Conservation (phyloP, 202 grass and related monocot species). For the Digitaria exilis region DNA sequence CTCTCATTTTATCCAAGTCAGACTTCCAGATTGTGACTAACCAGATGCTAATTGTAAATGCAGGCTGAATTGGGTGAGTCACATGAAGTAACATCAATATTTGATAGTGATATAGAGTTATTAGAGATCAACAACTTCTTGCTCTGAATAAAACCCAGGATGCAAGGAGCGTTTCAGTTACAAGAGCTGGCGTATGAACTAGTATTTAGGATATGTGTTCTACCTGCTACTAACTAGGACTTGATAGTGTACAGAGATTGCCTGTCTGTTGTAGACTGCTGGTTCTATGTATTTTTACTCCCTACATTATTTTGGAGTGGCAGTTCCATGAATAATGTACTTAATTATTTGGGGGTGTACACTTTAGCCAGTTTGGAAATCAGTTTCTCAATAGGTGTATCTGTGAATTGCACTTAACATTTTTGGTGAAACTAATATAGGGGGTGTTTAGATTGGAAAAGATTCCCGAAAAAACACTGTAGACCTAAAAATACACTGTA, state of each 20-base stretch:
- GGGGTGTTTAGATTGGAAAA: no score
- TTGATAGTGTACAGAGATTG: conserved; percentile 21
- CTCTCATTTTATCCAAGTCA: background rate
- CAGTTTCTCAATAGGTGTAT: background rate
- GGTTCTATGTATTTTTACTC: conserved; percentile 15
- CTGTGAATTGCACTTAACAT: background rate
- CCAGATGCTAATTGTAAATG: conserved; percentile 32
- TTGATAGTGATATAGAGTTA: conserved; percentile 49
- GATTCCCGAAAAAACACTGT: no score
- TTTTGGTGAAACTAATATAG: background rate
- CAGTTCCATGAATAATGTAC: background rate
- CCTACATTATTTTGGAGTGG: conserved; percentile 21
- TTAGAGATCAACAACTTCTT: conserved; percentile 51
- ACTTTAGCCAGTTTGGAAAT: background rate
- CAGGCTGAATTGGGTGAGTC: conserved; percentile 62
- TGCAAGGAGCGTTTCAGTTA: background rate
- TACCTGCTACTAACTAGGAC: conserved; percentile 5
- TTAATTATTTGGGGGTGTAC: background rate
- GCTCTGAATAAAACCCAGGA: conserved; percentile 20
- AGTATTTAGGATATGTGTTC: conserved; percentile 20
- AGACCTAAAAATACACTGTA: no score
- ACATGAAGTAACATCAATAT: conserved; percentile 60
- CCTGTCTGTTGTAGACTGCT: conserved; percentile 27
- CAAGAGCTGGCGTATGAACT: background rate
- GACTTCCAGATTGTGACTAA: conserved; percentile 34